Evolutionary conservation across 805 yeast species (phyloP).

Genomic region (Yarrowia keelungensis): DNA sequence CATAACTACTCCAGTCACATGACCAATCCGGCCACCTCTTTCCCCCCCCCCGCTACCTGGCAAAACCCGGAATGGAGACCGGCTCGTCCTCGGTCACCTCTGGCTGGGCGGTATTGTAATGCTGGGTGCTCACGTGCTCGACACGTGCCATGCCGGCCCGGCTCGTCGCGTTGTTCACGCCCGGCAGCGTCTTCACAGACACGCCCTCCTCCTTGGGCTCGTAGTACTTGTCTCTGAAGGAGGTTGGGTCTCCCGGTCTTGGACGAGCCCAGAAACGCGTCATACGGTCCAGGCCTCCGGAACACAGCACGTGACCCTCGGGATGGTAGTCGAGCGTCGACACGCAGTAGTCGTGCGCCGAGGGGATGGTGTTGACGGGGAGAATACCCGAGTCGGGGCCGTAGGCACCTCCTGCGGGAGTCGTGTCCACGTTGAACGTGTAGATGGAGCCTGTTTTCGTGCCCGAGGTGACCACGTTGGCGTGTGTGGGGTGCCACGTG

Average conservation of each 20-base stretch:
- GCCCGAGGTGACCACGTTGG: slow-evolving; percentile 80
- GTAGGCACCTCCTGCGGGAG: slow-evolving; percentile 40
- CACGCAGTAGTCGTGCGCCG: slow-evolving; percentile 93
- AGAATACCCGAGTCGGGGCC: slow-evolving; percentile 46
- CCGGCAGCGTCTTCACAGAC: slow-evolving; percentile 37
- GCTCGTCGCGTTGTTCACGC: slow-evolving; percentile 36
- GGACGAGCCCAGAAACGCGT: slow-evolving; percentile 95
- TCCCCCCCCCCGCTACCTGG: not conserved
- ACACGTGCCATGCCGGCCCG: slow-evolving; percentile 27
- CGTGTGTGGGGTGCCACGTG: slow-evolving; percentile 92
- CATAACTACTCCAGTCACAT: too few relatives aligned
- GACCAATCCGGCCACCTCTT: too few relatives aligned
- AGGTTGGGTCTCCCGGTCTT: slow-evolving; percentile 85
- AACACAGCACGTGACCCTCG: slow-evolving; percentile 84
- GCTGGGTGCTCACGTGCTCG: slow-evolving; percentile 32
- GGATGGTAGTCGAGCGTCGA: slow-evolving; percentile 93
- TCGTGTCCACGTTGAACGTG: slow-evolving; percentile 71
- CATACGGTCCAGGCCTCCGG: slow-evolving; percentile 93
- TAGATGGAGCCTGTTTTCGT: slow-evolving; percentile 87
- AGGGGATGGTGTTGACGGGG: slow-evolving; percentile 65
- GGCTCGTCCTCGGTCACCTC: slow-evolving; percentile 20
- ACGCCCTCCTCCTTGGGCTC: slow-evolving; percentile 56
- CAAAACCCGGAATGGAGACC: slow-evolving; percentile 26
- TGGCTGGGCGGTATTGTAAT: slow-evolving; percentile 18
- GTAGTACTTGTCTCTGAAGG: slow-evolving; percentile 82